A percentile compares a stretch with the other conserved stretches of the same genome.
Conservation (phyloP, 2,329 filamentous ascomycete species). For the Penicillium freii region DNA sequence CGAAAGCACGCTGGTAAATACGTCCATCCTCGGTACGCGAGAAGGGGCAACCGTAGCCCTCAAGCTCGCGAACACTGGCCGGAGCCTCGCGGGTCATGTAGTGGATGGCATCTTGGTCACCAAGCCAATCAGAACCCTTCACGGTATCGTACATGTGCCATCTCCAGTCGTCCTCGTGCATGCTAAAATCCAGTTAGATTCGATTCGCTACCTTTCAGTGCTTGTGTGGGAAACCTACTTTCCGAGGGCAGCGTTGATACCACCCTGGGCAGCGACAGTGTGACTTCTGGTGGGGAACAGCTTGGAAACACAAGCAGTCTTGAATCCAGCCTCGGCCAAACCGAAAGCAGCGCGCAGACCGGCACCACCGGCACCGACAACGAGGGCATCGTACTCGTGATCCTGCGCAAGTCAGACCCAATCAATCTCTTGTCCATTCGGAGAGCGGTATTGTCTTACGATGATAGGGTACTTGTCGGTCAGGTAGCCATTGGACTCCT, state of each 20-base stretch:
- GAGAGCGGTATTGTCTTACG: constrained; percentile 54
- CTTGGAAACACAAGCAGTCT: constrained; percentile 64
- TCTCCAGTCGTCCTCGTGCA: constrained; percentile 98
- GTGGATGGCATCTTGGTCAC: constrained; percentile 96
- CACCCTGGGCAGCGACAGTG: constrained; percentile 66
- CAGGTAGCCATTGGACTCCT: constrained; percentile 85
- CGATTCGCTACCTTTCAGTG: constrained; percentile 3
- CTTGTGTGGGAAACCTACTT: constrained; percentile 33
- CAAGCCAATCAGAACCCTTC: constrained; percentile 96
- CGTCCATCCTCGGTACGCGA: constrained; percentile 88
- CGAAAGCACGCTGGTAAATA: constrained; percentile 98
- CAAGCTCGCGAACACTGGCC: constrained; percentile 86
- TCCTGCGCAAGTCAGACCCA: constrained; percentile 56
- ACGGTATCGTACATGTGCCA: constrained; percentile 99
- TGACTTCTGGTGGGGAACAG: constrained; percentile 64
- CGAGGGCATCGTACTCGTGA: constrained; percentile 97
- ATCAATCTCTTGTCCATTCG: background rate
- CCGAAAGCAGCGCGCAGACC: constrained; percentile 64
- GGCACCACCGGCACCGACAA: constrained; percentile 66
- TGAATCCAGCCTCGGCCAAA: constrained; percentile 62
- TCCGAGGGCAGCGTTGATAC: constrained; percentile 54
- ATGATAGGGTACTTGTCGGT: constrained; percentile 92
- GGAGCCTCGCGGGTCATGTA: constrained; percentile 98
- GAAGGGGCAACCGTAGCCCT: constrained; percentile 97
- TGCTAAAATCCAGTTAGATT: constrained; percentile 56